Evolutionary conservation across 495 filamentous ascomycete species (phyloP).

Genomic region (Aspergillus cavernicola): DNA sequence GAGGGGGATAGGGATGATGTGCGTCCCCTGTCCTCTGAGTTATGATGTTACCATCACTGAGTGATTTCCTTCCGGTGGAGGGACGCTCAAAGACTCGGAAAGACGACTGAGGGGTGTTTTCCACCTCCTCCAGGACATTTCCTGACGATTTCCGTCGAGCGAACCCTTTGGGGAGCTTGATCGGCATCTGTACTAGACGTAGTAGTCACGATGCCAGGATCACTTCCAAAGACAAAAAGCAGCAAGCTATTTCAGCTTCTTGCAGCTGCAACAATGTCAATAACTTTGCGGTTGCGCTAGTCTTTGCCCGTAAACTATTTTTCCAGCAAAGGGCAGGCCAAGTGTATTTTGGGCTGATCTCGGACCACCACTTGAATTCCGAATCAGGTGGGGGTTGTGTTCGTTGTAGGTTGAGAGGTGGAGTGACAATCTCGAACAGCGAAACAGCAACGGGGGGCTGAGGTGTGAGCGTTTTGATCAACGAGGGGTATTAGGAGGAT

Average conservation of each 20-base stretch:
- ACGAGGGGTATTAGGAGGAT: slow-evolving; percentile 14
- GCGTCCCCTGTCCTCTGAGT: slow-evolving; percentile 39
- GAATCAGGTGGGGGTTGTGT: slow-evolving; percentile 15
- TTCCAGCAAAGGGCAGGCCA: neutral
- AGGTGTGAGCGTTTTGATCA: slow-evolving; percentile 7
- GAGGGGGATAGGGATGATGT: slow-evolving; percentile 36
- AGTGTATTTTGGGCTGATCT: slow-evolving; percentile 13
- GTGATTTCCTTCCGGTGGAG: slow-evolving; percentile 40
- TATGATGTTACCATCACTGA: slow-evolving; percentile 45
- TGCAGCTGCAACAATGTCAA: slow-evolving; percentile 4
- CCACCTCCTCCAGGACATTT: slow-evolving; percentile 57
- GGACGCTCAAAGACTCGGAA: slow-evolving; percentile 62
- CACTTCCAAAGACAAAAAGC: slow-evolving; percentile 11
- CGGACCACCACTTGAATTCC: slow-evolving; percentile 14
- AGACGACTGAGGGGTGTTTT: slow-evolving; percentile 45
- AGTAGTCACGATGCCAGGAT: slow-evolving; percentile 13
- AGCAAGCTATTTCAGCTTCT: slow-evolving; percentile 13
- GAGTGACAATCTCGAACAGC: slow-evolving; percentile 9
- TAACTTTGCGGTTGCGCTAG: slow-evolving; percentile 13
- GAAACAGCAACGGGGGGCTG: slow-evolving; percentile 1
- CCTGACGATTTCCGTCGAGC: slow-evolving; percentile 64
- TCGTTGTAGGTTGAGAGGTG: slow-evolving; percentile 11
- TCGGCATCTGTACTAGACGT: slow-evolving; percentile 51
- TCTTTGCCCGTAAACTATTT: slow-evolving; percentile 17
- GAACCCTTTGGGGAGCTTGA: slow-evolving; percentile 64